These are phyloP conservation scores for Copromyces sp. DNA, from an alignment of 495 filamentous ascomycete species.

Conservation along the genomic window DNA sequence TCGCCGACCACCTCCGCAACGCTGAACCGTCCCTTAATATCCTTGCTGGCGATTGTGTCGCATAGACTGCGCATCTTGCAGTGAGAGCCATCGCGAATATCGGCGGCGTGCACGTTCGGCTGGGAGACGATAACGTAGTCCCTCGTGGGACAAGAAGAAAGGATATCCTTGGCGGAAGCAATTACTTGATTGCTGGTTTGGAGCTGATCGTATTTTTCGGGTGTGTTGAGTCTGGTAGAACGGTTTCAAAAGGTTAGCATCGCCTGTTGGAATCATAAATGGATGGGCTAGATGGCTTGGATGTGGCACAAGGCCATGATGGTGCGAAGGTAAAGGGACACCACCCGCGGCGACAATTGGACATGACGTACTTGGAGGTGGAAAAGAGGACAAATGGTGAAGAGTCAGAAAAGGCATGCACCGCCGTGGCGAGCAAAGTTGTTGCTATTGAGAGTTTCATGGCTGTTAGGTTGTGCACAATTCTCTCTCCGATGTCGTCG, in stretches of 20 bases:
- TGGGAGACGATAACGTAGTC: constrained; percentile 76
- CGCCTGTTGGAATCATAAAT: neutral
- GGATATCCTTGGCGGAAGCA: constrained; percentile 29
- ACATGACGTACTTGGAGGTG: constrained; percentile 54
- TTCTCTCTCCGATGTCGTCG: constrained; percentile 3
- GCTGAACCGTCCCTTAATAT: constrained; percentile 19
- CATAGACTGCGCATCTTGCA: constrained; percentile 26
- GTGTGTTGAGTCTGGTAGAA: constrained; percentile 20
- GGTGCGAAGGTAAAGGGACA: neutral
- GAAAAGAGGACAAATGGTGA: constrained; percentile 84
- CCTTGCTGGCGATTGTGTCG: constrained; percentile 11
- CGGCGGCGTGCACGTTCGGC: constrained; percentile 59
- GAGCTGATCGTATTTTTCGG: constrained; percentile 25
- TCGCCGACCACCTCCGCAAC: constrained; percentile 56
- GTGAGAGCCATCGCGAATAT: constrained; percentile 38
- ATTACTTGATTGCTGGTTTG: constrained; percentile 35
- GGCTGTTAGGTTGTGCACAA: constrained; percentile 15
- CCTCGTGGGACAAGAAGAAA: constrained; percentile 61
- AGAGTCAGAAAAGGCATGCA: constrained; percentile 68
- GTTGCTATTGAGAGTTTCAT: constrained; percentile 55
- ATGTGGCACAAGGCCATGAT: neutral
- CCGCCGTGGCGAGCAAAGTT: constrained; percentile 51
- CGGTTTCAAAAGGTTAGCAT: constrained; percentile 8
- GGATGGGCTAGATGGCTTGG: neutral
- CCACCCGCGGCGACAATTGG: neutral